phyloP scores from a whole-genome alignment of 257 asterid species.

The Fraxinus cuspidata region DNA sequence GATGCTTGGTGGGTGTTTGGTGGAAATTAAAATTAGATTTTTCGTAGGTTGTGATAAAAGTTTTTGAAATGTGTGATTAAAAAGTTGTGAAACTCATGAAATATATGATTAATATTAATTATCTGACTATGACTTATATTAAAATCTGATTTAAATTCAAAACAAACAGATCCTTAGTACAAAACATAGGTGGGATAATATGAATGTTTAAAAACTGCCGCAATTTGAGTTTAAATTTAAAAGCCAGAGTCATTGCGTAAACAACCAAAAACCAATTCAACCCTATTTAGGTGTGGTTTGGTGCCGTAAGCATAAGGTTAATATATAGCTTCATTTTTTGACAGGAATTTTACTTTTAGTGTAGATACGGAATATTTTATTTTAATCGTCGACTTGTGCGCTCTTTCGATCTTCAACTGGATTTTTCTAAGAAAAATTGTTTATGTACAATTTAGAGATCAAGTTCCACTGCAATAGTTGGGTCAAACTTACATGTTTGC shows the following conservation, averaged over 20 bases:
- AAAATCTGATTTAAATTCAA: no score
- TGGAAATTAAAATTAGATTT: no score
- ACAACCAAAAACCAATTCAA: background rate
- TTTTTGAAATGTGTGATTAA: no score
- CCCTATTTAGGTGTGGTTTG: background rate
- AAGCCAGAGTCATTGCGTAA: background rate
- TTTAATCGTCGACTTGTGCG: background rate
- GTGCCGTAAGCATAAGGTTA: background rate
- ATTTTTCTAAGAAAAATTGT: background rate
- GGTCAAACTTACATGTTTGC: background rate
- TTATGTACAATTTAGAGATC: background rate
- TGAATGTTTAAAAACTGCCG: constrained; percentile 21
- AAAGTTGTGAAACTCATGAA: no score
- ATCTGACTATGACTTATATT: no score
- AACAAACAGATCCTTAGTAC: no score
- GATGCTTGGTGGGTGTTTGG: no score
- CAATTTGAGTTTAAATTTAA: constrained; percentile 18
- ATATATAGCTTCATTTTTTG: background rate
- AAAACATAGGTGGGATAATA: background rate
- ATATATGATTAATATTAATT: no score
- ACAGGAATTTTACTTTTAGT: background rate
- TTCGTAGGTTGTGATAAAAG: no score
- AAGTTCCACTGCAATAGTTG: background rate
- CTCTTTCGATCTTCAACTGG: background rate
- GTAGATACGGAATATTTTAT: background rate